These are phyloP conservation scores for Colletotrichum sp. DNA, from an alignment of 2,329 filamentous ascomycete species.

Conservation along the genomic window DNA sequence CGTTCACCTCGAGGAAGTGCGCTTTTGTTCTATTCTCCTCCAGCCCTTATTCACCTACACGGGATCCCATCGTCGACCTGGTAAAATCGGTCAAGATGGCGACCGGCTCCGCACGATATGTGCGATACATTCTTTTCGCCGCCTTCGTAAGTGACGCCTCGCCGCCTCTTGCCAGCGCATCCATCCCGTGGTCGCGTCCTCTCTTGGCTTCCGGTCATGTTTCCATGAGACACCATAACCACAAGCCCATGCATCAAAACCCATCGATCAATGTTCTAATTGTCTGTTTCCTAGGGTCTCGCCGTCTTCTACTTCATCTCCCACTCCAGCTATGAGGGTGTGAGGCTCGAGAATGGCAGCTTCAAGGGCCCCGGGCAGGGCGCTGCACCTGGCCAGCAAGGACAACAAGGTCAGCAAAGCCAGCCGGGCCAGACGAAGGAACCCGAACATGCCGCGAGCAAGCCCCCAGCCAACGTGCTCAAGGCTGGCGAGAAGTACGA, in stretches of 20 bases:
- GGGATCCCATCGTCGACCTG: neutral
- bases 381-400: conserved; percentile 23
- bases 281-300: conserved; percentile 52
- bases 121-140: conserved; percentile 80
- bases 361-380: conserved; percentile 48
- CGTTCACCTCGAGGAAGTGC: conserved; percentile 7
- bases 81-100: conserved; percentile 51
- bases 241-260: neutral
- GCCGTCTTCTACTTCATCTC: conserved; percentile 85
- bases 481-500: conserved; percentile 35
- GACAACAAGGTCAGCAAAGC: neutral
- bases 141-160: conserved; percentile 69
- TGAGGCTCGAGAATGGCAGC: conserved; percentile 24
- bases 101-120: conserved; percentile 74
- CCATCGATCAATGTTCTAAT: conserved; percentile 18
- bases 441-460: conserved; percentile 23
- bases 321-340: conserved; percentile 52
- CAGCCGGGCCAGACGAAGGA: conserved; percentile 21
- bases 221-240: neutral
- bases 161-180: neutral
- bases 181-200: neutral
- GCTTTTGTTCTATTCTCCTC: conserved; percentile 5
- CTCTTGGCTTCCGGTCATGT: neutral
- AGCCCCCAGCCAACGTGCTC: conserved; percentile 19
- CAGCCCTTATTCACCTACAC: neutral